Evolutionary conservation across 805 yeast species (phyloP).

Genomic region (Metschnikowia peoriensis): DNA sequence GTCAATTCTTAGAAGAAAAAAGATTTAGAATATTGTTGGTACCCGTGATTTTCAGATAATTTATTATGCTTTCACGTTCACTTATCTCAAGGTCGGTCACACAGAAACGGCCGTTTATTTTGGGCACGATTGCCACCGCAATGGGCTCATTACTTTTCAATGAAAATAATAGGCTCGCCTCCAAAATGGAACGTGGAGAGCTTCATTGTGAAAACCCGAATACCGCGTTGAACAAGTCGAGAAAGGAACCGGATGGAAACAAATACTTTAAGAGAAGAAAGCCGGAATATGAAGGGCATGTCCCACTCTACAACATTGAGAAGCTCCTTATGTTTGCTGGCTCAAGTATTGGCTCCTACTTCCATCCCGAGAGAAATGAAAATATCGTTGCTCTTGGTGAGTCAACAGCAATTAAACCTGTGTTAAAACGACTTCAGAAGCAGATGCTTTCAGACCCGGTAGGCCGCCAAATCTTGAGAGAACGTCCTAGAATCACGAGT

Average conservation of each 20-base stretch:
- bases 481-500: constrained; percentile 80
- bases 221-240: constrained; percentile 28
- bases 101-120: constrained; percentile 14
- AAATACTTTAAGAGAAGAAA: constrained; percentile 37
- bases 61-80: constrained; percentile 9
- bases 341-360: constrained; percentile 74
- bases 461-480: constrained; percentile 77
- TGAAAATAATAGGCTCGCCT: constrained; percentile 54
- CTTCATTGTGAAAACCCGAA: constrained; percentile 39
- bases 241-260: constrained; percentile 19
- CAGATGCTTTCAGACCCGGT: constrained; percentile 73
- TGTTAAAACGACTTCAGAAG: constrained; percentile 59
- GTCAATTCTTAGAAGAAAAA: no score
- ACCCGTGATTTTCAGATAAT: not conserved
- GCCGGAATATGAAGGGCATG: constrained; percentile 70
- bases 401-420: constrained; percentile 73
- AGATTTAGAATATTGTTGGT: not conserved
- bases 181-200: constrained; percentile 54
- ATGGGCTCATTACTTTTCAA: constrained; percentile 34
- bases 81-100: constrained; percentile 1
- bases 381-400: constrained; percentile 86
- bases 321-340: constrained; percentile 61
- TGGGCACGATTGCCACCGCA: constrained; percentile 15
- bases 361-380: constrained; percentile 73
- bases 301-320: constrained; percentile 68